Evolutionary conservation across 345 rosid species (phyloP), one percentile per base, ranked within the genome.

Genomic region (Sonneratia alba): DNA sequence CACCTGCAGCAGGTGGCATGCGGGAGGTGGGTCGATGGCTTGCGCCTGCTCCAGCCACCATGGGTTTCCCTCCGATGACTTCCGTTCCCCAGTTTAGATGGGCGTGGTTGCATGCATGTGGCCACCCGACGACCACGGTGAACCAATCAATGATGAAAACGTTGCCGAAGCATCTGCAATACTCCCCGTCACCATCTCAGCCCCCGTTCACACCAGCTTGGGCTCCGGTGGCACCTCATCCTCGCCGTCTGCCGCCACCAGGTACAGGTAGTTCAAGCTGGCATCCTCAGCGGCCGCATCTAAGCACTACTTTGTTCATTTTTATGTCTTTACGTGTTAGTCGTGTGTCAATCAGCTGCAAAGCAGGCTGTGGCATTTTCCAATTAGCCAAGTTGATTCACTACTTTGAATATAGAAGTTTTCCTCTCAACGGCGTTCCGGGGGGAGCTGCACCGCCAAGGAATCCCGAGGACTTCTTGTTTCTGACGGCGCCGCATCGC

Each of bases 51-150:
- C 71, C 71, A 16, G 59, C 75, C 18, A 83, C 92, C 24, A 79
- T 94, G 70, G 97, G 97, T 71, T 90, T 91, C 77, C 97, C 96
- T 48, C 93, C 86, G 1, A 71, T 83, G 48, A 57, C 72, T 22
- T 79, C 89, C 69, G 72, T 83, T 73, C 77, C 81, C 38, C 91
- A 81, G 70, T 90, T 88, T 65, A 83, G 93, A n/a, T n/a, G n/a
- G n/a, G n/a, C n/a, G 83, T 93, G 95, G 7, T 80, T 91, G 69
- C 92, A 91, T 63, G 99, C 91, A 0, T 94, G 96, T 97, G 99
- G 99, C 57, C 97, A 94, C 83, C 99, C 99, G 11, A 70, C 83
- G 42, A 70, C 43, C n/a, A n/a, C n/a, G 8, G 43, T 83, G 71
- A 89, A 87, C 71, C 89, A 74, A 57, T 73, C 89, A 55, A 22